Base-by-base conservation (phyloP, 805 yeast genomes). In the Cyberlindnera meyerae region DNA sequence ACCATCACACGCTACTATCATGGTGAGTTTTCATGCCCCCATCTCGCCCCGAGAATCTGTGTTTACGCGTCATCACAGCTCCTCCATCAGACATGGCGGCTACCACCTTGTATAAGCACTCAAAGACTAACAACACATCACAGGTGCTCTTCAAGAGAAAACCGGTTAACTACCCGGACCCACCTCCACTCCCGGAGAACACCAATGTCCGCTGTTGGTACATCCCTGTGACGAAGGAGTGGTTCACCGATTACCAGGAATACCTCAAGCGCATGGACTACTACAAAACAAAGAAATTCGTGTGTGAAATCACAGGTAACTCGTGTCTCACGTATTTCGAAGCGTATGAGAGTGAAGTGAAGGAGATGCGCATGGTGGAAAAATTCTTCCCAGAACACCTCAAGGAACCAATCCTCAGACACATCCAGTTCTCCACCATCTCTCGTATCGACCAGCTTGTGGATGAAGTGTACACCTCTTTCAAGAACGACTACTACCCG, bases 231-330 rank as follows among this genome's bases (percentile, higher is more conserved):
- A 93, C 97, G 1, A 80, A 79, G 36, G 98, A 90, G 65, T 90
- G 94, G 87, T 93, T 88, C 58, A 48, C 65, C 11, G 66, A 68
- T 6, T 90, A 93, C 58, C 85, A 82, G 36, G 87, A 79, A 8
- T 90, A 86, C 52, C 63, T 93, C 33, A 62, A 62, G 16, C 63
- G 90, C 37, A 62, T 83, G 67, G 87, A 83, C 57, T 83, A 81
- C 60, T 84, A 83, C 58, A 71, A 71, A 42, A 69, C 74, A 34
- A 78, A 77, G 48, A 84, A 86, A 57, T 93, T 93, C 62, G 93
- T 88, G 11, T 93, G 97, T 64, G 98, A 93, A 61, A 82, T 90
- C 33, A 86, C 97, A 1, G 98, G 98, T 11, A 85, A 87, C 52
- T 82, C 96, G 13, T 82, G 94, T 51, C 70, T 90, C 40, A 86